Evolutionary conservation across 1,284 basidiomycete genomes (phyloP).

Genomic region (Flammula alnicola): DNA sequence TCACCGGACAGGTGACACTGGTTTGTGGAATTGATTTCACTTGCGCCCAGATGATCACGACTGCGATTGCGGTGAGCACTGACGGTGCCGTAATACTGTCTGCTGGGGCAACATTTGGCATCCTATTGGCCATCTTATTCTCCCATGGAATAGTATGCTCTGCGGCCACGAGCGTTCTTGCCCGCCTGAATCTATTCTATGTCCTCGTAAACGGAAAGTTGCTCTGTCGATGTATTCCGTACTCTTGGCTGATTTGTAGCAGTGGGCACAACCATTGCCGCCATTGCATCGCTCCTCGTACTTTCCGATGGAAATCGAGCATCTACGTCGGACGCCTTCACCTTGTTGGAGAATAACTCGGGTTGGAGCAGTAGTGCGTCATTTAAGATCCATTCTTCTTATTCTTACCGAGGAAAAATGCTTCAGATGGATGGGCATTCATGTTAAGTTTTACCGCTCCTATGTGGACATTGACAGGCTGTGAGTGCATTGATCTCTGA

Average conservation of each 20-base stretch:
- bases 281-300: constrained; percentile 62
- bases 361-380: constrained; percentile 65
- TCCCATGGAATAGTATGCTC: constrained; percentile 73
- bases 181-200: constrained; percentile 71
- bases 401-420: background rate
- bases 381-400: background rate
- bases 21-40: constrained; percentile 80
- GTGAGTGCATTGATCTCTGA: constrained; percentile 40
- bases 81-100: constrained; percentile 56
- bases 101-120: constrained; percentile 68
- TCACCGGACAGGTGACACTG: constrained; percentile 48
- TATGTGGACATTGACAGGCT: constrained; percentile 81
- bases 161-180: constrained; percentile 66
- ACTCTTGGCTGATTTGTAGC: constrained; percentile 17
- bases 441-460: constrained; percentile 72
- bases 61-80: constrained; percentile 65
- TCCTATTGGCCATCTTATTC: constrained; percentile 64
- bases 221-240: background rate
- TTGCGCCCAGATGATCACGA: constrained; percentile 77
- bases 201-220: constrained; percentile 62
- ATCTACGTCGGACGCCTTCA: constrained; percentile 70
- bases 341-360: constrained; percentile 71
- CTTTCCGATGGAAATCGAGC: constrained; percentile 59
- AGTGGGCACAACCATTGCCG: constrained; percentile 65
- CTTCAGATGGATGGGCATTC: constrained; percentile 71